A percentile compares a stretch with the other conserved stretches of the same genome.
phyloP scores from a whole-genome alignment of 2,329 filamentous ascomycete species.

The Aspergillus japonicus region DNA sequence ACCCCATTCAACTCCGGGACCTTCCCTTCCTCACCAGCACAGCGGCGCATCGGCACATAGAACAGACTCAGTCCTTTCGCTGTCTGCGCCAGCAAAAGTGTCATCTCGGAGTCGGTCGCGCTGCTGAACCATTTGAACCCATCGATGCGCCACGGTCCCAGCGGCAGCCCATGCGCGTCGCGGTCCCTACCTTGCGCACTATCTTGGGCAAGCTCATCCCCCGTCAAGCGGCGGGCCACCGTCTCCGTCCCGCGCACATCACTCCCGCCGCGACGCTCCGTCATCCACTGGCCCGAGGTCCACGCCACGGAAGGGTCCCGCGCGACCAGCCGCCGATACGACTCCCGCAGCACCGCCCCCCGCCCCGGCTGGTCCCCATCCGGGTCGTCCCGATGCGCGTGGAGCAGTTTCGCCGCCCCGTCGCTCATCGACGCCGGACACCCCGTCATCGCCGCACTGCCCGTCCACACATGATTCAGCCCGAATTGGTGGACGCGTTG shows the following conservation, averaged over 20 bases:
- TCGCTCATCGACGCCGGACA: constrained; percentile 65
- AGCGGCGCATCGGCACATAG: constrained; percentile 57
- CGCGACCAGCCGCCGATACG: constrained; percentile 3
- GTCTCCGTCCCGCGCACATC: constrained; percentile 70
- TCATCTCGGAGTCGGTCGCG: constrained; percentile 65
- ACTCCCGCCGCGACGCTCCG: constrained; percentile 66
- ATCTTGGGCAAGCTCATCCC: background rate
- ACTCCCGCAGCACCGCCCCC: background rate
- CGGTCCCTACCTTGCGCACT: background rate
- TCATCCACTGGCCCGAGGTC: constrained; percentile 80
- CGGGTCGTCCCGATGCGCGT: constrained; percentile 6
- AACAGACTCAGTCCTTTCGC: constrained; percentile 59
- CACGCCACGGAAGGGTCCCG: constrained; percentile 39
- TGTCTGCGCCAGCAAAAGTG: constrained; percentile 64
- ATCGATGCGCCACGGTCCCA: constrained; percentile 42
- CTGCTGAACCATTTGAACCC: constrained; percentile 74
- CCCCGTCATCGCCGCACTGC: background rate
- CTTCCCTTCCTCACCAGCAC: background rate
- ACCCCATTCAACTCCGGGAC: constrained; percentile 56
- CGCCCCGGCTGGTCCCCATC: background rate
- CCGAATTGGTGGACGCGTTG: constrained; percentile 1
- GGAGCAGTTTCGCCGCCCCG: constrained; percentile 37
- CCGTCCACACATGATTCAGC: background rate
- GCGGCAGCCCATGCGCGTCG: constrained; percentile 5
- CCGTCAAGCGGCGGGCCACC: constrained; percentile 40